These are phyloP conservation scores for Penicillium oxalicum DNA, from an alignment of 2,329 filamentous ascomycete genomes.

Conservation along the genomic window DNA sequence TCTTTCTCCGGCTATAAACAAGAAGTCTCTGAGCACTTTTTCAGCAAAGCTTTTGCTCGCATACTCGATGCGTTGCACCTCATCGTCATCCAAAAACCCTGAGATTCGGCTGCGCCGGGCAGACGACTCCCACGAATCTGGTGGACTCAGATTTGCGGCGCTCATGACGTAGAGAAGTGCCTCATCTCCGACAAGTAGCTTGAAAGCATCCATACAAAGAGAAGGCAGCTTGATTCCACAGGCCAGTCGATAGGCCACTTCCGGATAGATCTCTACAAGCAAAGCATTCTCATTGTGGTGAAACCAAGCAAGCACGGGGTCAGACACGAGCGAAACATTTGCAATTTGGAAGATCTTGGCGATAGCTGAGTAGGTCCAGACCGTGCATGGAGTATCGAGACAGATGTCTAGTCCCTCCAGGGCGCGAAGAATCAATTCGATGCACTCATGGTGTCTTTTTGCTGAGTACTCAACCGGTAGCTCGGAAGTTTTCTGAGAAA, in stretches of 20 bases:
- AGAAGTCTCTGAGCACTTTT: slow-evolving; percentile 37
- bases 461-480: slow-evolving; percentile 54
- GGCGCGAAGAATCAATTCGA: slow-evolving; percentile 56
- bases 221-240: slow-evolving; percentile 30
- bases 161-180: slow-evolving; percentile 43
- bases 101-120: slow-evolving; percentile 44
- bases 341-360: slow-evolving; percentile 52
- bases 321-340: slow-evolving; percentile 29
- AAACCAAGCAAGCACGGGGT: slow-evolving; percentile 55
- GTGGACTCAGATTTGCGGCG: slow-evolving; percentile 6
- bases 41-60: slow-evolving; percentile 51
- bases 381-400: slow-evolving; percentile 59
- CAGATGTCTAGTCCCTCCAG: slow-evolving; percentile 51
- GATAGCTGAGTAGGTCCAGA: slow-evolving; percentile 62
- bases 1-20: slow-evolving; percentile 27
- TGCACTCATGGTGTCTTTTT: slow-evolving; percentile 56
- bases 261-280: slow-evolving; percentile 60
- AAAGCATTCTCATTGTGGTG: slow-evolving; percentile 48
- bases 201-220: slow-evolving; percentile 46
- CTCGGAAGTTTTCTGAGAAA: neutral
- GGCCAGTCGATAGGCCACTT: slow-evolving; percentile 55
- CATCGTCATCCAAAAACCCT: slow-evolving; percentile 49
- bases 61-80: slow-evolving; percentile 54
- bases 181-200: slow-evolving; percentile 58
- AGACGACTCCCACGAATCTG: slow-evolving; percentile 15